Conservation (phyloP, 1,284 basidiomycete species). For the Uromyces viciae-fabae region DNA sequence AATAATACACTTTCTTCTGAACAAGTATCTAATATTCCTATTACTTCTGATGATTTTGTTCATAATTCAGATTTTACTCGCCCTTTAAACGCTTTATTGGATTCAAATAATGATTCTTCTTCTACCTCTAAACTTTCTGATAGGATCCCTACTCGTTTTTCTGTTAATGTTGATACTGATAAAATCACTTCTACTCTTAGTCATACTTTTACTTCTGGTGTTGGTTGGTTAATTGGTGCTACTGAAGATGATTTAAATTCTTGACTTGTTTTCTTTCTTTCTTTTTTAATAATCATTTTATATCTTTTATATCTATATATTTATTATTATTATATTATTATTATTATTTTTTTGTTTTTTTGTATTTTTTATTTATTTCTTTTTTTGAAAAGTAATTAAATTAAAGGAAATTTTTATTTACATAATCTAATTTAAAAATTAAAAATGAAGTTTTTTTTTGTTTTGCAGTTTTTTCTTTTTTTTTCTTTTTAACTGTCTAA, state of each 20-base stretch:
- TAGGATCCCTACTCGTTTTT: neutral
- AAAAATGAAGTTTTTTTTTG: too few relatives aligned
- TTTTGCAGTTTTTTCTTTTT: too few relatives aligned
- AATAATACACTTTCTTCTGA: too few relatives aligned
- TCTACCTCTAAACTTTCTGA: too few relatives aligned
- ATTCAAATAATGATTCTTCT: too few relatives aligned
- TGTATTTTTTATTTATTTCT: neutral
- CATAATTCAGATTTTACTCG: too few relatives aligned
- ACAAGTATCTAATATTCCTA: too few relatives aligned
- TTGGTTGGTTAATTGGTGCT: constrained; percentile 80
- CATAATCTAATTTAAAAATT: too few relatives aligned
- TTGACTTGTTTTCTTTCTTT: neutral
- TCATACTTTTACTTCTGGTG: constrained; percentile 70
- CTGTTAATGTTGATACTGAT: constrained; percentile 56
- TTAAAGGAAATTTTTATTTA: too few relatives aligned
- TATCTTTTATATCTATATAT: neutral
- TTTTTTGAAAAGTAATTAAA: neutral
- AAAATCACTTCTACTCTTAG: constrained; percentile 70
- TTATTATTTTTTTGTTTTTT: neutral
- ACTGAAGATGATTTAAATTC: constrained; percentile 57
- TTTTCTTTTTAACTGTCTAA: too few relatives aligned
- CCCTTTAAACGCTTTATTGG: too few relatives aligned
- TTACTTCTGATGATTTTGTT: too few relatives aligned
- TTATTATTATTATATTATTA: neutral
- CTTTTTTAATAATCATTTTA: neutral